Evolutionary conservation across 805 yeast species (phyloP).

Genomic region (Starmerella scarabaei): DNA sequence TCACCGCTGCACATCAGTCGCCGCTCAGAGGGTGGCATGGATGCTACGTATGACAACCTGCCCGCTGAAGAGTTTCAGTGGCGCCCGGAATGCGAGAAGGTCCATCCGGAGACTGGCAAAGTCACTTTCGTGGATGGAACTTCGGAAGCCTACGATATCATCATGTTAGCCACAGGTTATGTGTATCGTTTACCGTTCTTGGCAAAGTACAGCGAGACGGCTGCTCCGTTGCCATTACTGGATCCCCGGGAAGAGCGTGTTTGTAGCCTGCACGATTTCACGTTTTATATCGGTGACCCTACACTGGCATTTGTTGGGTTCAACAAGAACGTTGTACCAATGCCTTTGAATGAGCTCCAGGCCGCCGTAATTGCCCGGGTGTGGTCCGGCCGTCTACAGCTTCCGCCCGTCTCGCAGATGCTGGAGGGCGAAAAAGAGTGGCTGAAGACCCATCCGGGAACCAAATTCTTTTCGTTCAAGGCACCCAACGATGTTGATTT

Average conservation of each 20-base stretch:
- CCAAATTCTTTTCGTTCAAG: conserved; percentile 39
- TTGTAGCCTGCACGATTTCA: conserved; percentile 46
- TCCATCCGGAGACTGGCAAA: conserved; percentile 30
- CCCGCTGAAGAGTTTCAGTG: conserved; percentile 31
- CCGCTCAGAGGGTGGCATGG: conserved; percentile 33
- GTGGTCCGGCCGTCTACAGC: conserved; percentile 39
- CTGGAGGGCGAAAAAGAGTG: conserved; percentile 31
- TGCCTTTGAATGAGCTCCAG: conserved; percentile 39
- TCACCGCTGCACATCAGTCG: conserved; percentile 37
- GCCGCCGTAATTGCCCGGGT: conserved; percentile 53
- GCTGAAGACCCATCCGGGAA: conserved; percentile 31
- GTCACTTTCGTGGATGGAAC: conserved; percentile 41
- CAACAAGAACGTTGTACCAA: conserved; percentile 24
- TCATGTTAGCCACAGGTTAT: conserved; percentile 69
- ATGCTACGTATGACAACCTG: conserved; percentile 24
- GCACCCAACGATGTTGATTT: conserved; percentile 50
- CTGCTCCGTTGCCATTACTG: conserved; percentile 4
- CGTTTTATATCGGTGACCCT: conserved; percentile 46
- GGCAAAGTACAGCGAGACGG: conserved; percentile 22
- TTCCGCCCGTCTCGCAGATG: conserved; percentile 42
- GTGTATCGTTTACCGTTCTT: conserved; percentile 53
- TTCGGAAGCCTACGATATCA: conserved; percentile 36
- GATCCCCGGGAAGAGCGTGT: conserved; percentile 36
- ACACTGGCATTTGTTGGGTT: conserved; percentile 51
- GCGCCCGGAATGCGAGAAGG: conserved; percentile 18